These are phyloP conservation scores for Zea luxurians DNA, from an alignment of 176 grass and related monocot species.

Conservation along the genomic window DNA sequence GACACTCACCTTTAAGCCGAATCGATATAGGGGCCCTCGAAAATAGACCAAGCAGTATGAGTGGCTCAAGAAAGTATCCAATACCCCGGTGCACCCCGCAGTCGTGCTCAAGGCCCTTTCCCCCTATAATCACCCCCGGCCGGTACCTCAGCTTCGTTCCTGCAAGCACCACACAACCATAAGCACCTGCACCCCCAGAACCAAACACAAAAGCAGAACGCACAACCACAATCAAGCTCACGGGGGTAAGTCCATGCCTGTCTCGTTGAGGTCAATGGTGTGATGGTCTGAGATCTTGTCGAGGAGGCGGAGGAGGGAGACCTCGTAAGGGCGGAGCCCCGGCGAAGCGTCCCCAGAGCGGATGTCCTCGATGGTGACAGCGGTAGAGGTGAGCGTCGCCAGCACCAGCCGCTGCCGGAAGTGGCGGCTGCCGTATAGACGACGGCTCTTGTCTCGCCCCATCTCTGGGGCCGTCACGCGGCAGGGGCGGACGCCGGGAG, in stretches of 20 bases:
- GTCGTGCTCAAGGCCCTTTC: constrained; percentile 65
- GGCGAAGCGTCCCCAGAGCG: constrained; percentile 61
- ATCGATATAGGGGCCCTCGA: constrained; percentile 57
- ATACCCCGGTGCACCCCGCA: constrained; percentile 75
- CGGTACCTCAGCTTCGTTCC: constrained; percentile 77
- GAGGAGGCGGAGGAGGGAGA: constrained; percentile 80
- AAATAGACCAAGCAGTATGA: constrained; percentile 76
- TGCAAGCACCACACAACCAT: constrained; percentile 11
- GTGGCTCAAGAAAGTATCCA: constrained; percentile 82
- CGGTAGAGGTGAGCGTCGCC: constrained; percentile 61
- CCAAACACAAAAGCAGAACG: not conserved
- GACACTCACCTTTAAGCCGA: constrained; percentile 59
- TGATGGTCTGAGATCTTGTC: constrained; percentile 79
- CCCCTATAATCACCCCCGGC: constrained; percentile 66
- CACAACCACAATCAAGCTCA: not conserved
- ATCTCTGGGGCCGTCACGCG: constrained; percentile 29
- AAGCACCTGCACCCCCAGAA: constrained; percentile 3
- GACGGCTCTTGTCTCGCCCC: constrained; percentile 39
- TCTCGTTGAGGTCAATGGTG: constrained; percentile 74
- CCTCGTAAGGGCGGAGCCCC: constrained; percentile 70
- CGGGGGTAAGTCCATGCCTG: constrained; percentile 36
- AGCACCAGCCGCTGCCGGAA: constrained; percentile 83
- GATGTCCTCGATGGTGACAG: constrained; percentile 71
- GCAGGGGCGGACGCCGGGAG: not conserved
- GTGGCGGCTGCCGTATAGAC: constrained; percentile 59